These are phyloP conservation scores for Macrophomina tecta DNA, from an alignment of 2,329 filamentous ascomycete genomes.

Conservation along the genomic window DNA sequence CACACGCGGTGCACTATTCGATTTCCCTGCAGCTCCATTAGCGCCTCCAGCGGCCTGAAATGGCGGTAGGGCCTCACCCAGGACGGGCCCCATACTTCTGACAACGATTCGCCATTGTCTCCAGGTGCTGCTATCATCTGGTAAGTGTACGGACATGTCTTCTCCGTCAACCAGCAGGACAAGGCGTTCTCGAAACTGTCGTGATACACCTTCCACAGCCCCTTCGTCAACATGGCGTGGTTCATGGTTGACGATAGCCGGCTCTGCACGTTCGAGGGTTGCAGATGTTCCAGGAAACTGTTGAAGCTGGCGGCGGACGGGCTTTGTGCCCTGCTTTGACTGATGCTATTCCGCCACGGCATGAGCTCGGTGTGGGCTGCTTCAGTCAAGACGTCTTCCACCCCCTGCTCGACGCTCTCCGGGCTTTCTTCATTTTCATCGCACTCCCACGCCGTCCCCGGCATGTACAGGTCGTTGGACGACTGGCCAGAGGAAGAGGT, in stretches of 20 bases:
- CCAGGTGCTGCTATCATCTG: conserved; percentile 7
- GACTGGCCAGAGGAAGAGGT: neutral
- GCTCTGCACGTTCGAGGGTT: conserved; percentile 27
- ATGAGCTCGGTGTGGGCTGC: conserved; percentile 27
- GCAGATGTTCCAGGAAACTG: conserved; percentile 18
- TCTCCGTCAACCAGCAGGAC: conserved; percentile 61
- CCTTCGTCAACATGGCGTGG: conserved; percentile 50
- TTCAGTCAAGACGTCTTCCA: conserved; percentile 16
- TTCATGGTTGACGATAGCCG: conserved; percentile 43
- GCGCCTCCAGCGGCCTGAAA: neutral
- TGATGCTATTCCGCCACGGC: conserved; percentile 20
- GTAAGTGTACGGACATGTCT: conserved; percentile 58
- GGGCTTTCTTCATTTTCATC: conserved; percentile 33
- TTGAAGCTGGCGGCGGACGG: conserved; percentile 10
- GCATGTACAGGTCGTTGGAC: neutral
- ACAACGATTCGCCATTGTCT: conserved; percentile 36
- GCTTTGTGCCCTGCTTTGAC: conserved; percentile 1
- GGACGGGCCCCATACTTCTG: conserved; percentile 46
- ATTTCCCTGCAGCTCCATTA: conserved; percentile 37
- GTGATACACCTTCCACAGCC: conserved; percentile 58
- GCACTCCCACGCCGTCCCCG: conserved; percentile 10
- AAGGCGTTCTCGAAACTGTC: conserved; percentile 61
- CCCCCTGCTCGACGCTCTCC: conserved; percentile 29
- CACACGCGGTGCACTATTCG: conserved; percentile 58
- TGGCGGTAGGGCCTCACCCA: conserved; percentile 41